Base-by-base conservation (phyloP, 148 eudicot genomes). In the Camellia sinensis region DNA sequence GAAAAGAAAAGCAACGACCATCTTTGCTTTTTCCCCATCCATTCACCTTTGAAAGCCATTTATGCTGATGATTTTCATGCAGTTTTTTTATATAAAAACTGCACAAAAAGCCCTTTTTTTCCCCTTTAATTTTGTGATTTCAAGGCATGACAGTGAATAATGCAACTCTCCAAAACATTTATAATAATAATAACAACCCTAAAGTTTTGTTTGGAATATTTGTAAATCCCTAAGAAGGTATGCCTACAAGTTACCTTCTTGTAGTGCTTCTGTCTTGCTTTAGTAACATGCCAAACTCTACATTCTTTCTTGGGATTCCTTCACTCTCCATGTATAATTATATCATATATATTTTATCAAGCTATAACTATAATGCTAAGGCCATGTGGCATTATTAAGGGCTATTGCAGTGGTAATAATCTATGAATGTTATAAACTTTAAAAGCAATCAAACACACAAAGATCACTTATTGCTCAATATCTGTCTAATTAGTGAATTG, bases 231-330 rank as follows among this genome's bases (percentile, higher is more conserved):
- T 71, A 83, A 74, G 84, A 71, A 83, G 61, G 76, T 80, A 78
- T 80, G 67, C 85, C 83, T 78, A 77, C 61, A 77, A 86, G 71
- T 80, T 71, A 63, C 57, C 22, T 70, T 69, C 14, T 75, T 72
- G 14, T 54, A 11, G 44, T 75, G 61, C 48, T 17, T 74, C 80
- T 83, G 80, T 86, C 86, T 86, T 54, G 84, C 86, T 80, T 74
- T 80, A 78, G 86, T 83, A 86, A 83, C 86, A 83, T 86, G 87
- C 84, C 89, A 84, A 86, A 84, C 79, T 81, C 77, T 79, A 56
- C 56, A 81, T 86, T 81, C 86, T 74, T 86, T 79, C 86, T 84
- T 84, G 89, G 87, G 89, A 86, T 86, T 83, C 88, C 76, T 79
- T 85, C 83, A 67, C 83, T 76, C 78, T 71, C 9, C n/a, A 56